Conservation (phyloP, 2,329 filamentous ascomycete species). For the Penicillium capsulatum region DNA sequence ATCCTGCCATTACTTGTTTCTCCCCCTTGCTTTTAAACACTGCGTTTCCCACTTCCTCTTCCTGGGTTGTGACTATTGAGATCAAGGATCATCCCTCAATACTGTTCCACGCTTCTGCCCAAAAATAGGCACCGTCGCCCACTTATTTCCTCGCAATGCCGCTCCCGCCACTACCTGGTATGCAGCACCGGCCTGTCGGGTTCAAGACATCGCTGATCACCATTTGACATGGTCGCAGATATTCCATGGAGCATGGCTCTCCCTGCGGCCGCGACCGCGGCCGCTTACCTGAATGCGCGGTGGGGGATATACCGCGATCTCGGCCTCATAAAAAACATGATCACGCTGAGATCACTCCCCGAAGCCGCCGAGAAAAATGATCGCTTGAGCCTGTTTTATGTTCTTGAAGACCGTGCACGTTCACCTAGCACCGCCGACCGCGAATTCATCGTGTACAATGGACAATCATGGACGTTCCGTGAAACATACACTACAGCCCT, state of each 20-base stretch:
- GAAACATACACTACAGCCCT: conserved; percentile 67
- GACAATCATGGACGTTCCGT: conserved; percentile 67
- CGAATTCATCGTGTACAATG: conserved; percentile 64
- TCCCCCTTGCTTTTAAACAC: too few relatives aligned
- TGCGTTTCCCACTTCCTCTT: too few relatives aligned
- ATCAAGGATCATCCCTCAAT: too few relatives aligned
- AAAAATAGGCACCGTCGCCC: too few relatives aligned
- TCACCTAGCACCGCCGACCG: conserved; percentile 50
- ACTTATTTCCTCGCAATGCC: too few relatives aligned
- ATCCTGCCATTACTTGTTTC: too few relatives aligned
- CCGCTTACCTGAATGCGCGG: conserved; percentile 77
- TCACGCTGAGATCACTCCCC: conserved; percentile 46
- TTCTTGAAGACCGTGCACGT: conserved; percentile 63
- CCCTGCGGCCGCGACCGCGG: conserved; percentile 60
- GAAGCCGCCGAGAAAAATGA: conserved; percentile 53
- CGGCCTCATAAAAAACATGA: conserved; percentile 53
- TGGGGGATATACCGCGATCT: conserved; percentile 64
- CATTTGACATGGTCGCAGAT: conserved; percentile 18
- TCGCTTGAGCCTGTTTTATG: conserved; percentile 68
- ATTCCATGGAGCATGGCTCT: conserved; percentile 45
- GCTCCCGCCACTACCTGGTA: conserved; percentile 19
- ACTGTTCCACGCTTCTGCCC: too few relatives aligned
- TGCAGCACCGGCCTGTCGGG: neutral
- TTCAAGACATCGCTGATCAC: conserved; percentile 4
- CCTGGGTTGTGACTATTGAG: too few relatives aligned